phyloP scores from a whole-genome alignment of 306 rosid species.

The Casuarina cunninghamiana region DNA sequence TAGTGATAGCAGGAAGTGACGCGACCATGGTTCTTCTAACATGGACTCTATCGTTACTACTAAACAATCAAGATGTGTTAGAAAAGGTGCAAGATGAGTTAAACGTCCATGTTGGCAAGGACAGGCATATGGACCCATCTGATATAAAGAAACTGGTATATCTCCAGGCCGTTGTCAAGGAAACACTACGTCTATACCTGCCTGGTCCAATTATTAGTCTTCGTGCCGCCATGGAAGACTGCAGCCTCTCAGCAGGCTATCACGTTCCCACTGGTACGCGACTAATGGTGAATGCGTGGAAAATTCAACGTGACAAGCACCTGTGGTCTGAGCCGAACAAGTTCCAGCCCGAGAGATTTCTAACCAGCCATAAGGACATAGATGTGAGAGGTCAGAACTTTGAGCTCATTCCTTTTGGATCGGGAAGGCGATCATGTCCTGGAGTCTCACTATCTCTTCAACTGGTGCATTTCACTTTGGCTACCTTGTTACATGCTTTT shows the following conservation, averaged over 20 bases:
- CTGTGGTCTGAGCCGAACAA: slow-evolving; percentile 16
- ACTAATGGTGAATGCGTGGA: slow-evolving; percentile 25
- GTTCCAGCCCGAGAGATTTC: slow-evolving; percentile 13
- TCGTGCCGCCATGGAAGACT: slow-evolving; percentile 19
- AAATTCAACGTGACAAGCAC: slow-evolving; percentile 8
- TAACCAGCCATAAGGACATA: slow-evolving; percentile 10
- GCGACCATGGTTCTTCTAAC: background rate
- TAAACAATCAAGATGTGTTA: background rate
- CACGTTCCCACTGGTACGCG: background rate
- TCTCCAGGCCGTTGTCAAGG: slow-evolving; percentile 28
- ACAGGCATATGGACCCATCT: slow-evolving; percentile 8
- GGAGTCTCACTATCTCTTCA: slow-evolving; percentile 16
- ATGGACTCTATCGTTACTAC: background rate
- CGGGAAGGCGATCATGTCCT: slow-evolving; percentile 28
- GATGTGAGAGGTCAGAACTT: slow-evolving; percentile 19
- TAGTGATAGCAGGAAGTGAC: background rate
- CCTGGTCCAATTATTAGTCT: slow-evolving; percentile 2
- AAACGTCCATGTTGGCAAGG: slow-evolving; percentile 21
- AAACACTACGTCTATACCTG: slow-evolving; percentile 19
- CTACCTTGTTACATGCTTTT: slow-evolving; percentile 30
- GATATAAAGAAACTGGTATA: slow-evolving; percentile 17
- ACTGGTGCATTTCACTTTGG: slow-evolving; percentile 24
- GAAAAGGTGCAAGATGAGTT: slow-evolving; percentile 17
- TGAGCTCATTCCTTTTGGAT: slow-evolving; percentile 30
- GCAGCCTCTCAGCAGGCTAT: slow-evolving; percentile 18